Conservation (phyloP, 768 basidiomycete genomes). For the Leucocoprinus birnbaumii region DNA sequence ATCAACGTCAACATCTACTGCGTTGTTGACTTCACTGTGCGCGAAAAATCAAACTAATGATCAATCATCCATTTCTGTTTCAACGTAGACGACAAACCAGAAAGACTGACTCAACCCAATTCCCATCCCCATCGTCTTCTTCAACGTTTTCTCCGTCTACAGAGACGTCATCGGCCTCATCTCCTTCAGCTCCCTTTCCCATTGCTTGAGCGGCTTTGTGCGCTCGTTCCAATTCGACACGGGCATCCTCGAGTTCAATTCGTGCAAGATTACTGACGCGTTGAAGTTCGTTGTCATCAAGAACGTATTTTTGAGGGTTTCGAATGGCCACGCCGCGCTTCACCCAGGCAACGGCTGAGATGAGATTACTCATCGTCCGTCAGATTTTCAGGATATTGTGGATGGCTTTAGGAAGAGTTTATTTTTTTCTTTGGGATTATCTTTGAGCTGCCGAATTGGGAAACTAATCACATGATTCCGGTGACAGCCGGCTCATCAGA, state of each 20-base stretch:
- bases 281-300: conserved; percentile 87
- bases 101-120: conserved; percentile 87
- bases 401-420: neutral
- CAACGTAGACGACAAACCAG: conserved; percentile 6
- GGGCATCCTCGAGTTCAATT: conserved; percentile 89
- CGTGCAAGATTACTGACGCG: conserved; percentile 85
- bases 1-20: conserved; percentile 62
- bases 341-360: conserved; percentile 78
- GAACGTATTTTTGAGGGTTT: conserved; percentile 83
- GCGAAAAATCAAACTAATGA: conserved; percentile 17
- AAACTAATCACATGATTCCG: neutral
- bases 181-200: conserved; percentile 62
- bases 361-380: conserved; percentile 66
- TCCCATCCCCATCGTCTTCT: conserved; percentile 43
- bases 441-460: neutral
- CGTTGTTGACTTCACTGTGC: conserved; percentile 37
- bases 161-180: conserved; percentile 56
- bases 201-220: conserved; percentile 73
- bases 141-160: conserved; percentile 41
- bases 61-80: conserved; percentile 9
- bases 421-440: neutral
- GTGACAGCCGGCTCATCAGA: neutral
- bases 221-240: conserved; percentile 78
- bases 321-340: conserved; percentile 71
- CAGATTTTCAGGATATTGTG: neutral